These are phyloP conservation scores for Sarocladium strictum DNA, from an alignment of 2,329 filamentous ascomycete species.

Conservation along the genomic window DNA sequence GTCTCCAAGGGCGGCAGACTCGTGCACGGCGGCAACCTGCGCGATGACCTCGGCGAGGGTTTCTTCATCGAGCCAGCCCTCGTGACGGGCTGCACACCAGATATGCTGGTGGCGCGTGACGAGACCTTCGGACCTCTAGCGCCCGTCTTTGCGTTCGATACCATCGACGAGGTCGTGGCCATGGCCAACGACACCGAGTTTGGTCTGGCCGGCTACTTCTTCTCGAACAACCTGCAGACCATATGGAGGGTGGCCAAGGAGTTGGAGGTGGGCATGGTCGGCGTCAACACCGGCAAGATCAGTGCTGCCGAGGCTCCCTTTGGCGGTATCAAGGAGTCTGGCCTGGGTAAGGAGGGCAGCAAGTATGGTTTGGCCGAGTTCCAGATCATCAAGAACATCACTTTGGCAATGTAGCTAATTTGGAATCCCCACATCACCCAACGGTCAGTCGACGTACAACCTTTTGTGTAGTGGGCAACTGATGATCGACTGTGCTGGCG, in stretches of 20 bases:
- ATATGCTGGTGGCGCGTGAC: constrained; percentile 23
- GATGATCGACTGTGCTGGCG: too few species aligned
- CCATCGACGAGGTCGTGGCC: constrained; percentile 30
- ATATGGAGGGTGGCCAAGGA: constrained; percentile 41
- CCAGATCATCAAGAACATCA: constrained; percentile 39
- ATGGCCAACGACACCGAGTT: constrained; percentile 34
- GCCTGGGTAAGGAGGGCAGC: constrained; percentile 35
- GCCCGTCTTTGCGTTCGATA: constrained; percentile 24
- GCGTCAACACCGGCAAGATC: constrained; percentile 20
- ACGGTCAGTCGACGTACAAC: too few species aligned
- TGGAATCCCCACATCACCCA: too few species aligned
- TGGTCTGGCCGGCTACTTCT: constrained; percentile 30
- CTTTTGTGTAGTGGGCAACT: too few species aligned
- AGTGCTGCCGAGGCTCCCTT: constrained; percentile 32
- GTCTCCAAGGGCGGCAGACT: constrained; percentile 53
- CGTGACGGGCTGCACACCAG: constrained; percentile 44
- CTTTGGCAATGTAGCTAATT: constrained; percentile 15
- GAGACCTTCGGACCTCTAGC: constrained; percentile 28
- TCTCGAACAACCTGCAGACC: constrained; percentile 26
- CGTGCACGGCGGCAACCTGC: constrained; percentile 50
- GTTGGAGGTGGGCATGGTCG: constrained; percentile 58
- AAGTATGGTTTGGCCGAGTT: constrained; percentile 41
- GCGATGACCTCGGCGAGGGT: constrained; percentile 55
- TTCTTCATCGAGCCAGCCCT: constrained; percentile 68
- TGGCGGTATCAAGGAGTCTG: constrained; percentile 35